A percentile compares a stretch with the other conserved stretches of the same genome.
Evolutionary conservation across 2,329 filamentous ascomycete species (phyloP).

Genomic region (Endocalyx cinctus): DNA sequence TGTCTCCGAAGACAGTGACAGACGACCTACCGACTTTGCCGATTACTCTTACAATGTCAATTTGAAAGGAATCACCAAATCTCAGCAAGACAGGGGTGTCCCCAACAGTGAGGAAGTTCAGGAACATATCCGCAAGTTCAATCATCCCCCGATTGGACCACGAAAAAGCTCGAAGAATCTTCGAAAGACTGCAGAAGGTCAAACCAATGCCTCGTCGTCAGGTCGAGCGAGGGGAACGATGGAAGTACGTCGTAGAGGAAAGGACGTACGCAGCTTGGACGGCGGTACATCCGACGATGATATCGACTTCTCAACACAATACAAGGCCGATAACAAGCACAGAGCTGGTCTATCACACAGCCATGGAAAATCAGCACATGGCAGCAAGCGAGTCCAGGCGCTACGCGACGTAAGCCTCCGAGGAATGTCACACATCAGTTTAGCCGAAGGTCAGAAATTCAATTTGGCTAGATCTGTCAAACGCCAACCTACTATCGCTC

Average conservation of each 20-base stretch:
- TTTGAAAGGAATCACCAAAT: slow-evolving; percentile 8
- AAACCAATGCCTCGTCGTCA: slow-evolving; percentile 3
- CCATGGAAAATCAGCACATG: neutral
- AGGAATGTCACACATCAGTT: slow-evolving; percentile 50
- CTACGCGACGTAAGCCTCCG: slow-evolving; percentile 37
- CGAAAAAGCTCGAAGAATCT: slow-evolving; percentile 20
- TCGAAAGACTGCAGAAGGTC: slow-evolving; percentile 1
- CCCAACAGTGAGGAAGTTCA: slow-evolving; percentile 23
- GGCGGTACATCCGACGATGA: slow-evolving; percentile 23
- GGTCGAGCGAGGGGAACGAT: slow-evolving; percentile 4
- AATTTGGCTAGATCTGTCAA: slow-evolving; percentile 51
- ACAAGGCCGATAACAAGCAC: slow-evolving; percentile 4
- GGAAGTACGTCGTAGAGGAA: slow-evolving; percentile 10
- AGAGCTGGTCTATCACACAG: slow-evolving; percentile 2
- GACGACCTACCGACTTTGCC: too few relatives aligned
- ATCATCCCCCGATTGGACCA: slow-evolving; percentile 20
- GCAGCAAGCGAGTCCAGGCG: slow-evolving; percentile 15
- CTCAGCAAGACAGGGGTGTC: slow-evolving; percentile 10
- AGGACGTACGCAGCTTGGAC: slow-evolving; percentile 25
- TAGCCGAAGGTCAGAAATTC: slow-evolving; percentile 45
- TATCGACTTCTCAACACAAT: slow-evolving; percentile 21
- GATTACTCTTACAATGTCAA: too few relatives aligned
- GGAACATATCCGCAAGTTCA: slow-evolving; percentile 25
- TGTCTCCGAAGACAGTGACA: slow-evolving; percentile 7
- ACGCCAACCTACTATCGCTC: slow-evolving; percentile 61